Conservation (phyloP, 2,329 filamentous ascomycete species). For the Verticillium albo-atrum region DNA sequence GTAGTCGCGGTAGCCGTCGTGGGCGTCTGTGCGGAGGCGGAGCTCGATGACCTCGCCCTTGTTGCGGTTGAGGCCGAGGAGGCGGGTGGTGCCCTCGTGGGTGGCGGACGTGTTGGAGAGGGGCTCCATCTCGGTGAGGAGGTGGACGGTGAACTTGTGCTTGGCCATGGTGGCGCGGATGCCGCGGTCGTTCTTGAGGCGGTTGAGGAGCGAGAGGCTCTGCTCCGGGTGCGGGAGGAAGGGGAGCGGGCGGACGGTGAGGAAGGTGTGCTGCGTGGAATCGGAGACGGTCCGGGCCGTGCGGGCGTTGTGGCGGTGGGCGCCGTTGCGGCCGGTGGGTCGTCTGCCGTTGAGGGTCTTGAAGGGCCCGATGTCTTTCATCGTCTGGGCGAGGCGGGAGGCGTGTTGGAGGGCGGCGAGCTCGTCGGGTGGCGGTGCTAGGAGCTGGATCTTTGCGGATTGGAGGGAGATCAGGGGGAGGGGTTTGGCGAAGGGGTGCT, state of each 20-base stretch:
- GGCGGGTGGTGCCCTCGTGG: constrained; percentile 69
- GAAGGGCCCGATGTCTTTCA: too few relatives aligned
- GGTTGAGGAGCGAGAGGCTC: constrained; percentile 66
- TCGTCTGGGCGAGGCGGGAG: constrained; percentile 38
- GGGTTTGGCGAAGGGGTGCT: constrained; percentile 58
- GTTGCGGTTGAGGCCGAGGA: constrained; percentile 84
- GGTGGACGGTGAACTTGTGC: constrained; percentile 77
- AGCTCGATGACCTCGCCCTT: constrained; percentile 86
- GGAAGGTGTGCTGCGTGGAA: constrained; percentile 95
- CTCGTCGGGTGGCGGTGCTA: constrained; percentile 59
- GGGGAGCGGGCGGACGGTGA: constrained; percentile 66
- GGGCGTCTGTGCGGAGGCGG: constrained; percentile 84
- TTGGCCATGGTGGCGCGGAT: constrained; percentile 79
- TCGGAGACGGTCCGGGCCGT: too few relatives aligned
- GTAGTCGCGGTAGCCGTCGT: constrained; percentile 92
- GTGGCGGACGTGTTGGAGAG: constrained; percentile 67
- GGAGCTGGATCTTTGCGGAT: constrained; percentile 58
- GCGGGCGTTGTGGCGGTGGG: too few relatives aligned
- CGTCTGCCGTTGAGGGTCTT: constrained; percentile 24
- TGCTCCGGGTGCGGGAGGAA: constrained; percentile 74
- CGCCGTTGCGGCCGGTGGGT: too few relatives aligned
- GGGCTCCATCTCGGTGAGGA: constrained; percentile 96
- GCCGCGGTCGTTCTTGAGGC: constrained; percentile 76
- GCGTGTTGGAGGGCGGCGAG: constrained; percentile 50
- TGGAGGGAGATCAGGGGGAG: constrained; percentile 44